Percentiles rank a stretch among this genome's conserved stretches.
phyloP scores from a whole-genome alignment of 805 yeast genomes.

The Naumovozyma dairenensis region DNA sequence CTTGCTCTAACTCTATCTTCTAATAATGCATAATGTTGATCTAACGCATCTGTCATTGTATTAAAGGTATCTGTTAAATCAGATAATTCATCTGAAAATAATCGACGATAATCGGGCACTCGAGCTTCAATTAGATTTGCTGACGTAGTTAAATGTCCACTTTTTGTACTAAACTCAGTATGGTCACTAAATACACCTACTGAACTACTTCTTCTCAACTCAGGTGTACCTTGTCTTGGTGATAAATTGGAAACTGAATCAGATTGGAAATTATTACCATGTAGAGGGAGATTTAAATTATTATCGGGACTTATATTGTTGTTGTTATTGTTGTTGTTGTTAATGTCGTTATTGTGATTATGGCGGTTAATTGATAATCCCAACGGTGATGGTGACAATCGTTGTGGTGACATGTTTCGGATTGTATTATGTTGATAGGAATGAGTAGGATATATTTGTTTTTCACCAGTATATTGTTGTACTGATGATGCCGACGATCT shows the following conservation, averaged over 20 bases:
- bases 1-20: conserved; percentile 84
- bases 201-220: background rate
- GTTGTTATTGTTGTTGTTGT: no score
- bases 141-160: conserved; percentile 22
- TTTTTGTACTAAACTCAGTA: conserved; percentile 7
- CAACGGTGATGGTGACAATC: background rate
- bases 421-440: background rate
- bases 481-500: conserved; percentile 1
- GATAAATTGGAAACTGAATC: background rate
- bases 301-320: no score
- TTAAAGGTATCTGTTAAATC: conserved; percentile 85
- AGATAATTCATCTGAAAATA: conserved; percentile 74
- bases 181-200: background rate
- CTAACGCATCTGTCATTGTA: conserved; percentile 81
- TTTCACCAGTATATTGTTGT: background rate
- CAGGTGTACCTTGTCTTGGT: background rate
- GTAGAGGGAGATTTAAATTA: background rate
- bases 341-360: no score
- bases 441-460: background rate
- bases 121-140: conserved; percentile 31
- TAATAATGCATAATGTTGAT: conserved; percentile 69
- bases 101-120: conserved; percentile 39
- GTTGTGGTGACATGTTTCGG: no score
- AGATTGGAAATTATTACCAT: background rate
- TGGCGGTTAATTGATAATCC: no score